phyloP scores from a whole-genome alignment of 495 filamentous ascomycete species.

The Cercophora scortea region DNA sequence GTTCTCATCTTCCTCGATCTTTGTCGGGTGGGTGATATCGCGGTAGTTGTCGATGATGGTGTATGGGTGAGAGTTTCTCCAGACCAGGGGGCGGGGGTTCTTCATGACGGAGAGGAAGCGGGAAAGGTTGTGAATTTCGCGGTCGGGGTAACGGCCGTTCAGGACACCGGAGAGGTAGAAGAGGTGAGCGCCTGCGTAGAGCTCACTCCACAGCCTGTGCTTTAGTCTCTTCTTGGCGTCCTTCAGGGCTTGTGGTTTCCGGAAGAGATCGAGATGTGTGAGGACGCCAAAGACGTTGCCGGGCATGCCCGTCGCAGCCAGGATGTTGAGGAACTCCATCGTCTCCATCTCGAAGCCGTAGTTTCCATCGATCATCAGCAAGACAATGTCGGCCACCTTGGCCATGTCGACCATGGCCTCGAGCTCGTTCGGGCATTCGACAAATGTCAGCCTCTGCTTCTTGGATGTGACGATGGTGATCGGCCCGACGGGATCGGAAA shows the following conservation, averaged over 20 bases:
- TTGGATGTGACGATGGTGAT: slow-evolving; percentile 95
- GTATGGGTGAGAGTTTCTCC: slow-evolving; percentile 94
- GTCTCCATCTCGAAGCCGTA: slow-evolving; percentile 99
- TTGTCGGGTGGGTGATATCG: slow-evolving; percentile 86
- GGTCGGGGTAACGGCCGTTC: slow-evolving; percentile 92
- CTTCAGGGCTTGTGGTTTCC: slow-evolving; percentile 79
- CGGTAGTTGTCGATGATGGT: slow-evolving; percentile 86
- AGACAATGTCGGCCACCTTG: slow-evolving; percentile 92
- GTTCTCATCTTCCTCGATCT: slow-evolving; percentile 77
- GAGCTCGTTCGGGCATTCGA: slow-evolving; percentile 93
- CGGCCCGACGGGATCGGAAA: slow-evolving; percentile 81
- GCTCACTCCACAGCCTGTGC: slow-evolving; percentile 89
- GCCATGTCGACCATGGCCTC: slow-evolving; percentile 92
- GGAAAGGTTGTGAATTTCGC: slow-evolving; percentile 91
- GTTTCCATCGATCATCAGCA: slow-evolving; percentile 97
- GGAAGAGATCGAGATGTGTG: slow-evolving; percentile 92
- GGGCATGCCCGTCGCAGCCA: slow-evolving; percentile 88
- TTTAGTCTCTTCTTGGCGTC: slow-evolving; percentile 93
- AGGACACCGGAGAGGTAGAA: slow-evolving; percentile 95
- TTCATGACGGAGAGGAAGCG: slow-evolving; percentile 98
- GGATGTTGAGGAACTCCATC: slow-evolving; percentile 94
- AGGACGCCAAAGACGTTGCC: slow-evolving; percentile 97
- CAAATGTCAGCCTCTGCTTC: slow-evolving; percentile 81
- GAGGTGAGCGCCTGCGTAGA: slow-evolving; percentile 92
- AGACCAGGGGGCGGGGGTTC: slow-evolving; percentile 90